Evolutionary conservation across 768 basidiomycete genomes (phyloP).

Genomic region (Tricholoma terreum): DNA sequence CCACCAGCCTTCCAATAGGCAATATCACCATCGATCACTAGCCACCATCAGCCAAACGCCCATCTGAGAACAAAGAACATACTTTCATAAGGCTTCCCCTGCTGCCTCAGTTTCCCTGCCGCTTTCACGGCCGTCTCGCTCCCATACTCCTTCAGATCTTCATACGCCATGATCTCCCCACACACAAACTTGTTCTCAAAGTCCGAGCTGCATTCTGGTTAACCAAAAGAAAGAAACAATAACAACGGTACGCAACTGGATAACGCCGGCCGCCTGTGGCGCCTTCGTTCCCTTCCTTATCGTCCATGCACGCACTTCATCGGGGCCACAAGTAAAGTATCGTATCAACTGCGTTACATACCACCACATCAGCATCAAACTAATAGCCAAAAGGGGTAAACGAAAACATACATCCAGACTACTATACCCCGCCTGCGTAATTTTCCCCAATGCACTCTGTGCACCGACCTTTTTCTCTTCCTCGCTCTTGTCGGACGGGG

Average conservation of each 20-base stretch:
- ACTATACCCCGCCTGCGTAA: slow-evolving; percentile 91
- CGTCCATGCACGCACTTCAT: slow-evolving; percentile 98
- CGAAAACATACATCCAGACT: slow-evolving; percentile 66
- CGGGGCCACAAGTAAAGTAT: slow-evolving; percentile 96
- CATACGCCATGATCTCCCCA: slow-evolving; percentile 93
- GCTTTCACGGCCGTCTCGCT: slow-evolving; percentile 92
- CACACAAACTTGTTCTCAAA: slow-evolving; percentile 98
- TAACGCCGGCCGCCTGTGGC: slow-evolving; percentile 96
- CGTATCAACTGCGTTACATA: slow-evolving; percentile 65
- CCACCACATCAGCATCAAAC: not conserved
- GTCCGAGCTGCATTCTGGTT: slow-evolving; percentile 59
- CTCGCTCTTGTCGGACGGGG: slow-evolving; percentile 58
- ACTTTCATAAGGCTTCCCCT: slow-evolving; percentile 97
- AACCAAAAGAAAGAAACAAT: not conserved
- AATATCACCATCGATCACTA: slow-evolving; percentile 87
- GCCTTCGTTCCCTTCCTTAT: slow-evolving; percentile 92
- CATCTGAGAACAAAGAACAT: slow-evolving; percentile 28
- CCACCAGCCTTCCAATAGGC: slow-evolving; percentile 88
- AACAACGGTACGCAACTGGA: slow-evolving; percentile 65
- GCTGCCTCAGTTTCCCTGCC: slow-evolving; percentile 90
- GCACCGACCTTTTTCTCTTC: slow-evolving; percentile 78
- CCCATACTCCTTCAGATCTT: slow-evolving; percentile 88
- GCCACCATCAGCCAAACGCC: slow-evolving; percentile 4
- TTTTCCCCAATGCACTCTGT: slow-evolving; percentile 78
- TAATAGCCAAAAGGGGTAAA: not conserved